Evolutionary conservation across 768 basidiomycete species (phyloP).

Genomic region (Serpula lacrymans): DNA sequence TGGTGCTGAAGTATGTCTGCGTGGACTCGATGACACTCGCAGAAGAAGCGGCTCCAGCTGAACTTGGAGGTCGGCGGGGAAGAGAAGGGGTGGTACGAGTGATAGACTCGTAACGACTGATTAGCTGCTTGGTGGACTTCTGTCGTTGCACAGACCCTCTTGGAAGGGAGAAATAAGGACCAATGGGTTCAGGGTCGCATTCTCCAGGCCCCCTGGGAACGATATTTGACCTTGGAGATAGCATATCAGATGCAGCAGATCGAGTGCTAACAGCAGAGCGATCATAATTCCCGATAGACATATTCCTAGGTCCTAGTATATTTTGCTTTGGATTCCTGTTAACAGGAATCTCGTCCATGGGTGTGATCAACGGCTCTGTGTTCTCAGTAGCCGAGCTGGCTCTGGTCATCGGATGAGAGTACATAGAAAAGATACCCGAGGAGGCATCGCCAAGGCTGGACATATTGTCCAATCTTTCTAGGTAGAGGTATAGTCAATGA

Average conservation of each 20-base stretch:
- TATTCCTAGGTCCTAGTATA: slow-evolving; percentile 18
- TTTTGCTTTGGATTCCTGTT: slow-evolving; percentile 9
- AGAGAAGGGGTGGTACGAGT: slow-evolving; percentile 12
- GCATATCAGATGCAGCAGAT: too few species aligned
- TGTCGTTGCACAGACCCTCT: slow-evolving; percentile 22
- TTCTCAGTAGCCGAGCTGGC: slow-evolving; percentile 4
- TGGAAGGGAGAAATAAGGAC: slow-evolving; percentile 4
- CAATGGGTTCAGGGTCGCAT: too few species aligned
- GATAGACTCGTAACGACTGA: slow-evolving; percentile 52
- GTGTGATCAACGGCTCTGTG: slow-evolving; percentile 3
- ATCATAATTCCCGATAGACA: slow-evolving; percentile 3
- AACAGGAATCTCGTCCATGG: not conserved
- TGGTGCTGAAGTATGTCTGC: slow-evolving; percentile 15
- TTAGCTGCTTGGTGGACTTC: slow-evolving; percentile 49
- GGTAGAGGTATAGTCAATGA: too few species aligned
- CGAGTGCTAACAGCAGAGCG: too few species aligned
- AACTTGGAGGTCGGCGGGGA: slow-evolving; percentile 6
- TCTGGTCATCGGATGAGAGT: slow-evolving; percentile 9
- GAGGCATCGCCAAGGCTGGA: slow-evolving; percentile 12
- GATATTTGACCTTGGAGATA: too few species aligned
- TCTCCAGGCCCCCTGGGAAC: too few species aligned
- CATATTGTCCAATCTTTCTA: too few species aligned
- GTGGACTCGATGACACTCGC: slow-evolving; percentile 12
- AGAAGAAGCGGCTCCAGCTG: slow-evolving; percentile 14
- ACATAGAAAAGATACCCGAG: slow-evolving; percentile 12